Evolutionary conservation across 148 eudicot species (phyloP), one percentile per base, ranked within the genome.

Genomic region (Persicaria maculosa): DNA sequence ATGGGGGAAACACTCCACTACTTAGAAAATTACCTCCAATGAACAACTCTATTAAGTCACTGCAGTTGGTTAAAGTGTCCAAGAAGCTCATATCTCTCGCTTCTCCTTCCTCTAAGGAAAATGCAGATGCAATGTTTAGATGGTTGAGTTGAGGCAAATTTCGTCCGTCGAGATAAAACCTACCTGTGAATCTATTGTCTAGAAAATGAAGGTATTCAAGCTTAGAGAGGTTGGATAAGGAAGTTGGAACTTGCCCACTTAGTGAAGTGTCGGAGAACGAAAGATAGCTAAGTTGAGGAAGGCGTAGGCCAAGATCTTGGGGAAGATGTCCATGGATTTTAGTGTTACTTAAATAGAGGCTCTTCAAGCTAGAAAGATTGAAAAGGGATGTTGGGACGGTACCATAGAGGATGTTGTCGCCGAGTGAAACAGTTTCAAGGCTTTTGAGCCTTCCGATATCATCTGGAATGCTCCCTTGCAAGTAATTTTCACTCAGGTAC

Each of bases 81-180:
- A 86, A 43, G 61, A 84, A 86, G 9, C 20, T 19, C 74, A 84
- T 50, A 47, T 86, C 85, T 48, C 50, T 44, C 6, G 10, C 20
- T 45, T 16, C 40, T 10, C 57, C 16, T 73, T 47, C 57, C n/a
- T 73, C 82, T 31, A 31, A 31, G 7, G n/a, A 47, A 44, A 68
- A 36, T 68, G 72, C 14, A 44, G 6, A 0, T 2, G 15, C 17
- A 45, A n/a, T 8, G 7, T 70, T 12, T 70, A 70, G 31, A n/a
- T 25, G 9, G 3, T 6, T 9, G 25, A 70, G 72, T 0, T 45
- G 6, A n/a, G 61, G 71, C 19, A 84, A 70, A 17, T 64, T 74
- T 16, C 76, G 78, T 22, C 81, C 44, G 5, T 61, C 40, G 7
- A 31, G 17, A 2, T 80, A 84, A 53, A 83, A 75, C 17, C 4